Percentiles rank a stretch among this genome's conserved stretches.
These are phyloP conservation scores for Corymbia maculata DNA, from an alignment of 345 rosid genomes.

Conservation along the genomic window DNA sequence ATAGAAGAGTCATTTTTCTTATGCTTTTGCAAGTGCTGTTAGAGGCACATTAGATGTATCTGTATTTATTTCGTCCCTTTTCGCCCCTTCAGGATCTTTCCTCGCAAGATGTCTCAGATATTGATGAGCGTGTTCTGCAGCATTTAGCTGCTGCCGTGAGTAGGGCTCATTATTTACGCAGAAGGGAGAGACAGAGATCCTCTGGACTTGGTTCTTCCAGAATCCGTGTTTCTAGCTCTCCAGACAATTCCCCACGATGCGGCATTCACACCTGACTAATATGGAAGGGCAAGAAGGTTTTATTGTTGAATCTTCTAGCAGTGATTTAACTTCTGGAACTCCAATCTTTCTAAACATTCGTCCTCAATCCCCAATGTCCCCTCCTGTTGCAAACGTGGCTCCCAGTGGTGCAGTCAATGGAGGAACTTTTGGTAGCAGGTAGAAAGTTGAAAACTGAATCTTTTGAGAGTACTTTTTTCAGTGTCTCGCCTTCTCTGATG, in stretches of 20 bases:
- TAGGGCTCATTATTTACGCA: constrained; percentile 32
- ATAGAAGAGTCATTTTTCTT: neutral
- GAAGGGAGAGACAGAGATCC: constrained; percentile 50
- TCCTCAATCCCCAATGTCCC: constrained; percentile 11
- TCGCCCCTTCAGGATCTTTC: constrained; percentile 32
- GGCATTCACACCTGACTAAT: constrained; percentile 1
- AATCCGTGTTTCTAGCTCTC: constrained; percentile 13
- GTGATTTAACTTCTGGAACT: constrained; percentile 10
- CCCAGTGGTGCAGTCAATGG: constrained; percentile 15
- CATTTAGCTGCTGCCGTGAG: constrained; percentile 51
- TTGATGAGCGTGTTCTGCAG: constrained; percentile 57
- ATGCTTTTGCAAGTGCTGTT: neutral
- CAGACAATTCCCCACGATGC: constrained; percentile 7
- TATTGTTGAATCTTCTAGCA: constrained; percentile 13
- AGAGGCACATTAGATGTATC: neutral
- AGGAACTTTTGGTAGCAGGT: constrained; percentile 7
- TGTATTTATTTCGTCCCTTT: neutral
- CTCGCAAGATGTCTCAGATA: constrained; percentile 38
- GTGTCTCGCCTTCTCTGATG: neutral
- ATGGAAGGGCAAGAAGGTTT: constrained; percentile 10
- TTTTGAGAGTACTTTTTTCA: neutral
- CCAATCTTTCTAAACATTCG: constrained; percentile 6
- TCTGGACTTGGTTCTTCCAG: constrained; percentile 24
- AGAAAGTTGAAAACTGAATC: neutral
- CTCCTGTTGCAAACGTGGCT: constrained; percentile 3